A percentile compares a stretch with the other conserved stretches of the same genome.
Evolutionary conservation across 192 early-diverging fungal species (phyloP).

Genomic region (Backusella psychrophila): DNA sequence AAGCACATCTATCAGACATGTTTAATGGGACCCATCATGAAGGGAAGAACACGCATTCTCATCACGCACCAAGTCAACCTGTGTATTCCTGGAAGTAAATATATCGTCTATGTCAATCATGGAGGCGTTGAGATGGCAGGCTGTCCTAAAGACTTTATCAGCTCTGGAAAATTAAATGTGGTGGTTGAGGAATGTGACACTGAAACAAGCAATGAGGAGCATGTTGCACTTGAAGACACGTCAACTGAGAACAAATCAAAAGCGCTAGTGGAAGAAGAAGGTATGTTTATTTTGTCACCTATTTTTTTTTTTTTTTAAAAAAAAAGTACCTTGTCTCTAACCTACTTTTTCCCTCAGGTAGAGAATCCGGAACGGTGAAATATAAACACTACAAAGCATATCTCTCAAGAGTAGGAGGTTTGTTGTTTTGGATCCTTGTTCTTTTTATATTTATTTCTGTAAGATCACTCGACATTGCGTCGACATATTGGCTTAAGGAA

Average conservation of each 20-base stretch:
- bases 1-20: conserved; percentile 75
- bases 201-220: neutral
- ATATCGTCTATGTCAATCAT: conserved; percentile 48
- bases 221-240: neutral
- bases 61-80: conserved; percentile 78
- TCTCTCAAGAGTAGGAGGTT: neutral
- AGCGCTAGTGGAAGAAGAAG: conserved; percentile 47
- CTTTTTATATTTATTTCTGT: neutral
- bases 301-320: neutral
- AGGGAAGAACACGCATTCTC: conserved; percentile 75
- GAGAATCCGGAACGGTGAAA: neutral
- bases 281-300: neutral
- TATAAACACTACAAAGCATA: neutral
- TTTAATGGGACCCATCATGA: conserved; percentile 69
- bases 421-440: neutral
- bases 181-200: conserved; percentile 17
- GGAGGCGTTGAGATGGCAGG: conserved; percentile 41
- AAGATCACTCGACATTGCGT: neutral
- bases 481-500: neutral
- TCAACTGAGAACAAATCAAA: conserved; percentile 25
- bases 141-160: neutral
- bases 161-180: conserved; percentile 17
- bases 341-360: neutral
- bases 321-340: neutral
- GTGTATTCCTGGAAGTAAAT: conserved; percentile 52